phyloP scores from a whole-genome alignment of 2,329 filamentous ascomycete species.

The Colletotrichum sp. region DNA sequence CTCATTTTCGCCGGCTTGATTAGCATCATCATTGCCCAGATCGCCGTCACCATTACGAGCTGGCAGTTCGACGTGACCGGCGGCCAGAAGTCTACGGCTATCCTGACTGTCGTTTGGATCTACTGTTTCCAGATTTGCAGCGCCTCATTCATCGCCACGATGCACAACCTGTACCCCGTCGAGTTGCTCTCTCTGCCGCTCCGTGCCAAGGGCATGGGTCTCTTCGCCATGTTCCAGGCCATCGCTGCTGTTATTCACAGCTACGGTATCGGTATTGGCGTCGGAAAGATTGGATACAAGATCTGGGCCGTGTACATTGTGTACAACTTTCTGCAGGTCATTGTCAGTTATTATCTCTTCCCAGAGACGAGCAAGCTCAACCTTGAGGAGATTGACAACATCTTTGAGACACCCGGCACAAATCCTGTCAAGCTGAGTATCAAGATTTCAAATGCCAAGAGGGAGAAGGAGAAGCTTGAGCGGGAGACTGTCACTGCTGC shows the following conservation, averaged over 20 bases:
- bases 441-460: conserved; percentile 21
- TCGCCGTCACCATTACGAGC: conserved; percentile 49
- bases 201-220: conserved; percentile 49
- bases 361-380: conserved; percentile 54
- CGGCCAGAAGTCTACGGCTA: conserved; percentile 28
- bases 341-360: conserved; percentile 54
- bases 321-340: conserved; percentile 53
- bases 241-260: conserved; percentile 46
- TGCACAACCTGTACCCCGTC: conserved; percentile 52
- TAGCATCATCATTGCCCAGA: conserved; percentile 49
- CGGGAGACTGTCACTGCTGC: background rate
- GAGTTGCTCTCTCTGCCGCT: conserved; percentile 47
- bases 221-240: conserved; percentile 49
- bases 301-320: conserved; percentile 56
- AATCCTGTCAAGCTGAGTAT: conserved; percentile 19
- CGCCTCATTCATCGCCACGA: conserved; percentile 48
- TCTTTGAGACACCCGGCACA: conserved; percentile 42
- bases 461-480: conserved; percentile 6
- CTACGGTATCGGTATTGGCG: conserved; percentile 52
- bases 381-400: conserved; percentile 63
- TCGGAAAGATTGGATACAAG: conserved; percentile 52
- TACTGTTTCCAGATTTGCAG: conserved; percentile 53
- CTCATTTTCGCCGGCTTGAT: conserved; percentile 32
- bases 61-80: conserved; percentile 43
- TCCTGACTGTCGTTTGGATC: conserved; percentile 50